A percentile compares a stretch with the other conserved stretches of the same genome.
Conservation (phyloP, 257 asterid genomes). For the Solanum tarijense region DNA sequence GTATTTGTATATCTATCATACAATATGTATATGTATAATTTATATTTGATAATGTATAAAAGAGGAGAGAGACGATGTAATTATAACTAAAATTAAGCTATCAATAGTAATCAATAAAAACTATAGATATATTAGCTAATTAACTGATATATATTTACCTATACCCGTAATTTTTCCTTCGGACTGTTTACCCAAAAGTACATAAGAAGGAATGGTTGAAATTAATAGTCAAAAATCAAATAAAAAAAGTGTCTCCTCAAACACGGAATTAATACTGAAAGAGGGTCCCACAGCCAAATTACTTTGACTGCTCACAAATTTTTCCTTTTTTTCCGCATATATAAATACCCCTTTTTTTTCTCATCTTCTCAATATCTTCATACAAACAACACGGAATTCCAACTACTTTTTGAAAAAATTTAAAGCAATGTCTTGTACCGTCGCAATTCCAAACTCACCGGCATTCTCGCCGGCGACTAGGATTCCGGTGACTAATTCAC, state of each 20-base stretch:
- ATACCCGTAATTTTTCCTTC: too few relatives aligned
- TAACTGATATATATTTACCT: too few relatives aligned
- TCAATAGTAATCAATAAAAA: too few relatives aligned
- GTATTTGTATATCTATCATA: too few relatives aligned
- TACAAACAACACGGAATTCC: not conserved
- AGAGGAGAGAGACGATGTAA: too few relatives aligned
- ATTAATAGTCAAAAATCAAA: not conserved
- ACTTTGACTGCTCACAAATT: constrained; percentile 6
- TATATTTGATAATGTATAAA: too few relatives aligned
- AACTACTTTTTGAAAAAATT: constrained; percentile 2
- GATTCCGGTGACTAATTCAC: constrained; percentile 3
- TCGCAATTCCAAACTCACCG: constrained; percentile 61
- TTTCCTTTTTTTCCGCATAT: not conserved
- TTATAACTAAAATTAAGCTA: too few relatives aligned
- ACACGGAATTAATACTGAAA: constrained; percentile 14
- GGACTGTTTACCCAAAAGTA: not conserved
- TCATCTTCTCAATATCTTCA: not conserved
- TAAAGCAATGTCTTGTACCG: constrained; percentile 20
- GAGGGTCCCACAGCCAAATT: not conserved
- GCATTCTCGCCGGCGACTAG: constrained; percentile 27
- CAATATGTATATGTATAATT: too few relatives aligned
- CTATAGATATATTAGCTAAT: fast-evolving
- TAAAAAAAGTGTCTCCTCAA: not conserved
- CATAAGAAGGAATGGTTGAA: not conserved
- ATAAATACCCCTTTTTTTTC: constrained; percentile 5